phyloP scores from a whole-genome alignment of 208 protist genomes.

The Borovskyia barvae region DNA sequence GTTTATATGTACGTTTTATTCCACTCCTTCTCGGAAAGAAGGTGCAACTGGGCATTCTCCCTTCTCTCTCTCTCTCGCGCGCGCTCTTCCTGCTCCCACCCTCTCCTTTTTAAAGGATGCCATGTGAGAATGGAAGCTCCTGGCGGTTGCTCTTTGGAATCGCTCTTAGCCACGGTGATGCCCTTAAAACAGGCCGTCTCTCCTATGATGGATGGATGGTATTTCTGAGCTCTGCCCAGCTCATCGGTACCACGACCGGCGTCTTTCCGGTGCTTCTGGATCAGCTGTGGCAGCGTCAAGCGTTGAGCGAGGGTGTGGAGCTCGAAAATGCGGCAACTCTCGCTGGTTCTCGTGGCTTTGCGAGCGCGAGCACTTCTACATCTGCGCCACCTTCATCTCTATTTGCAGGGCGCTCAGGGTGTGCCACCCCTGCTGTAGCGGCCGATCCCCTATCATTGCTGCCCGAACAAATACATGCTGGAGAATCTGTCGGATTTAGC shows the following conservation, averaged over 20 bases:
- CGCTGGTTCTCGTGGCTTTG: too few species aligned
- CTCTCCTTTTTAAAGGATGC: constrained; percentile 7
- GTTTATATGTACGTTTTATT: constrained; percentile 11
- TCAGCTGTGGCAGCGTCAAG: constrained; percentile 53
- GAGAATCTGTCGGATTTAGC: constrained; percentile 54
- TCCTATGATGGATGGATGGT: constrained; percentile 54
- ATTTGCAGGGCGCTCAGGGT: too few species aligned
- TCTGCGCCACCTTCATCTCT: too few species aligned
- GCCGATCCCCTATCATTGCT: too few species aligned
- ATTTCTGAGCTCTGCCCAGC: constrained; percentile 54
- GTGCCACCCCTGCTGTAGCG: too few species aligned
- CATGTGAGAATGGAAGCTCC: constrained; percentile 36
- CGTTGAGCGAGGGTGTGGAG: neutral
- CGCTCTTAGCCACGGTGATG: constrained; percentile 75
- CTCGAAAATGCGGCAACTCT: too few species aligned
- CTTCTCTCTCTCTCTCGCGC: neutral
- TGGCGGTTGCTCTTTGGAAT: constrained; percentile 87
- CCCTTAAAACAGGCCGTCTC: constrained; percentile 32
- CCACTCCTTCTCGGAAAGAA: neutral
- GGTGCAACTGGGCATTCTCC: too few species aligned
- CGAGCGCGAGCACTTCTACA: too few species aligned
- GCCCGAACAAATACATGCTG: neutral
- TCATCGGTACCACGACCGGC: constrained; percentile 61
- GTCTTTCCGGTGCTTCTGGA: constrained; percentile 74
- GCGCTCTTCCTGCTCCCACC: neutral